Evolutionary conservation across 768 basidiomycete species (phyloP).

Genomic region (Termitomyces sp.): DNA sequence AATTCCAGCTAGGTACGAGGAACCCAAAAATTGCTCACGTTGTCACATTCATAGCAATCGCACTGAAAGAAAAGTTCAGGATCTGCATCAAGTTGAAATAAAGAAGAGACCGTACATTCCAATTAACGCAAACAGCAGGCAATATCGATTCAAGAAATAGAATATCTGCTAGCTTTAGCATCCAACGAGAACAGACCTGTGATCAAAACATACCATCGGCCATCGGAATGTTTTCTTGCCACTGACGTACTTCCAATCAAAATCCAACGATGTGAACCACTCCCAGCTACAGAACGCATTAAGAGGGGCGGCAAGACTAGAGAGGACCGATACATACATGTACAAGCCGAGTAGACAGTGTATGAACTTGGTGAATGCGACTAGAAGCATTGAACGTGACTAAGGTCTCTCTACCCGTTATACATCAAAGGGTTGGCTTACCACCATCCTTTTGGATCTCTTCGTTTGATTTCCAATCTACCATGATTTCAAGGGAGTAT

Average conservation of each 20-base stretch:
- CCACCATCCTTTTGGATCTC: conserved; percentile 46
- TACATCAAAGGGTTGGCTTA: conserved; percentile 20
- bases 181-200: neutral
- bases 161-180: conserved; percentile 37
- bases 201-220: conserved; percentile 48
- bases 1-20: conserved; percentile 1
- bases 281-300: conserved; percentile 48
- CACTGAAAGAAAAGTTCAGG: conserved; percentile 26
- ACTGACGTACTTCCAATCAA: conserved; percentile 59
- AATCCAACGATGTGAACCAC: conserved; percentile 54
- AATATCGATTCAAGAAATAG: conserved; percentile 69
- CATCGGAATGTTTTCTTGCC: conserved; percentile 56
- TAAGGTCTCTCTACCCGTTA: neutral
- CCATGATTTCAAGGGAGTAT: conserved; percentile 34
- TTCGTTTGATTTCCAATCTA: conserved; percentile 48
- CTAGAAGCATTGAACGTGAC: conserved; percentile 17
- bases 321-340: conserved; percentile 32
- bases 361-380: conserved; percentile 51
- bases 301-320: conserved; percentile 1
- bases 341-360: conserved; percentile 58
- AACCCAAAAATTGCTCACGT: conserved; percentile 25
- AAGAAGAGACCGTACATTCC: conserved; percentile 50
- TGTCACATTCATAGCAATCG: conserved; percentile 55
- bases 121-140: conserved; percentile 56
- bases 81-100: neutral